Evolutionary conservation across 148 eudicot genomes (phyloP), one percentile per base, ranked within the genome.

Genomic region (Persicaria tinctoria): DNA sequence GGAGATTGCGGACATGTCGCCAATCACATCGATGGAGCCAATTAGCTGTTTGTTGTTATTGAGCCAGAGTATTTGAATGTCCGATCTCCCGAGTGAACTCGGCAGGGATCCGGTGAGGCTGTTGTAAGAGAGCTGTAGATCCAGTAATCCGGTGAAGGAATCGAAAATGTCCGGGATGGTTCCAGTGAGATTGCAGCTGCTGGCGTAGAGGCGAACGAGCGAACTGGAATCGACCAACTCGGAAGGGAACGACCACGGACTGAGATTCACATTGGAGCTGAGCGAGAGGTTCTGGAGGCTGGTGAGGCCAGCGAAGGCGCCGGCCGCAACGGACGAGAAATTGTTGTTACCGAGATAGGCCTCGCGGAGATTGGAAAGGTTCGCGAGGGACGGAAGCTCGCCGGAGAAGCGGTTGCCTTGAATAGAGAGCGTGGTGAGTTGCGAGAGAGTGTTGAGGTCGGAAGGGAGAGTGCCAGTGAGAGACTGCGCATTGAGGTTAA

Each of bases 341-440:
- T 79, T 72, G 69, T 92, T 92, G 27, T 14, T 6, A 50, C 88
- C 88, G 5, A 92, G 84, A 7, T 51, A 77, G 0, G 84, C 56
- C 4, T 76, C 44, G 20, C 76, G 71, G 32, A 92, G 86, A 3
- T 62, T 44, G 6, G 85, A 0, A n/a, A 87, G 79, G 74, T 83
- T 79, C 45, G 95, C 70, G 8, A 92, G 83, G 3, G 83, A 76
- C 0, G 97, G 97, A 13, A 92, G 2, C 0, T 86, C 64, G 14
- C 97, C 97, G 46, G 91, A 71, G 72, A 92, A 73, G 6, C 6
- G 62, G 80, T 92, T 92, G 11, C 68, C 46, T 70, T 88, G 93
- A 6, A 90, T 79, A 8, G 83, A 56, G 18, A 90, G 81, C 18
- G 82, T 56, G 7, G 85, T 74, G 78, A 92, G 93, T 41, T 79